Percentiles rank a stretch among this genome's conserved stretches.
Evolutionary conservation across 345 rosid species (phyloP).

Genomic region (Microthlaspi erraticum): DNA sequence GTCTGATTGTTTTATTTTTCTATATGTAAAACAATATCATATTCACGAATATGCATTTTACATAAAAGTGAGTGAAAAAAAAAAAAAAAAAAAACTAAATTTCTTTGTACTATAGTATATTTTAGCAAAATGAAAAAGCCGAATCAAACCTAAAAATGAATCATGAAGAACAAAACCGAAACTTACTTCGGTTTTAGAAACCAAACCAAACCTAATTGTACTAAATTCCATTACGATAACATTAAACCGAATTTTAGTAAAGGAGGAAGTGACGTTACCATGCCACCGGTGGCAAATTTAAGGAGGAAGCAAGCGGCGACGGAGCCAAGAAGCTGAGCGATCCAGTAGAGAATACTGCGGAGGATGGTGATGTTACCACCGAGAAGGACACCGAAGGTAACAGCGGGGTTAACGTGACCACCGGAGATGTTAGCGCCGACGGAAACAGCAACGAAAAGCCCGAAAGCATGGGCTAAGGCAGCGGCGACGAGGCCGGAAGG

Average conservation of each 20-base stretch:
- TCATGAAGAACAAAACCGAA: neutral
- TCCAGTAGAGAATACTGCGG: constrained; percentile 86
- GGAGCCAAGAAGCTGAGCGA: constrained; percentile 90
- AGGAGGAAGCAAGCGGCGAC: constrained; percentile 83
- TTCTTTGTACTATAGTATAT: neutral
- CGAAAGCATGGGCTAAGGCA: constrained; percentile 83
- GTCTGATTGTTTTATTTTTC: neutral
- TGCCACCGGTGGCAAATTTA: constrained; percentile 68
- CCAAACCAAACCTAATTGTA: neutral
- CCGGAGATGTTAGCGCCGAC: constrained; percentile 89
- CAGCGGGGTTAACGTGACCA: constrained; percentile 94
- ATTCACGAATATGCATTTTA: neutral
- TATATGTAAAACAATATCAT: neutral
- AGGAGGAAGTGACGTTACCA: constrained; percentile 50
- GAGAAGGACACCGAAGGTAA: constrained; percentile 82
- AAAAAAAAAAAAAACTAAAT: neutral
- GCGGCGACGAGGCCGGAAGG: constrained; percentile 84
- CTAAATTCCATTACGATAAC: neutral
- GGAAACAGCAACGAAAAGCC: constrained; percentile 77
- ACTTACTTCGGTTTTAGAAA: neutral
- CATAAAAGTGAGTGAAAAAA: too few species aligned
- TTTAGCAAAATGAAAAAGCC: too few species aligned
- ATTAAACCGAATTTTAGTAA: neutral
- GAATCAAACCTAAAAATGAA: too few species aligned
- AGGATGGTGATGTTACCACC: constrained; percentile 91